Percentiles rank a stretch among this genome's conserved stretches.
Conservation (phyloP, 208 protist species). For the Trypanosomatidae sp. region DNA sequence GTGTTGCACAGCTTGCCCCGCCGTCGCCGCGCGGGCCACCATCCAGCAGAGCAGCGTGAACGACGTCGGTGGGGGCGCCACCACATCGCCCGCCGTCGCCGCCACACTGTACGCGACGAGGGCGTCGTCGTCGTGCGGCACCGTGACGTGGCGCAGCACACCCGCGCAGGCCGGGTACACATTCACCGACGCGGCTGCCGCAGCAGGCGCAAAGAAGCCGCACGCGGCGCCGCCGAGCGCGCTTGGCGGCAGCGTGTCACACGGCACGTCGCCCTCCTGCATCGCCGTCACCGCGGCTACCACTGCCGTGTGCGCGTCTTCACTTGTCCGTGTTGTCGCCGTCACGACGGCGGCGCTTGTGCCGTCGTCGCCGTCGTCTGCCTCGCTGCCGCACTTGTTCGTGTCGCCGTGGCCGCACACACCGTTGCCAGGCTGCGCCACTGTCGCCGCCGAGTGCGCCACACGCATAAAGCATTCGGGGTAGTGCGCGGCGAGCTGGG, state of each 20-base stretch:
- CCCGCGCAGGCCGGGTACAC: slow-evolving; percentile 29
- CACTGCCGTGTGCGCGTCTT: too few relatives aligned
- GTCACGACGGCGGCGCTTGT: too few relatives aligned
- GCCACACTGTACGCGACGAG: slow-evolving; percentile 46
- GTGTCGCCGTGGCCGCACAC: background rate
- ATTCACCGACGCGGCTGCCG: slow-evolving; percentile 49
- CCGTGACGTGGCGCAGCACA: slow-evolving; percentile 14
- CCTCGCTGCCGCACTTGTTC: background rate
- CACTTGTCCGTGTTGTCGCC: too few relatives aligned
- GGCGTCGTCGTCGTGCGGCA: slow-evolving; percentile 9
- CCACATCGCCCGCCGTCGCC: slow-evolving; percentile 13
- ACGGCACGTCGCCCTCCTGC: too few relatives aligned
- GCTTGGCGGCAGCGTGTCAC: too few relatives aligned
- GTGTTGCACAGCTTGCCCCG: slow-evolving; percentile 12
- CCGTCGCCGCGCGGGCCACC: slow-evolving; percentile 21
- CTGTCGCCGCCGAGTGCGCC: background rate
- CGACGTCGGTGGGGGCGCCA: slow-evolving; percentile 30
- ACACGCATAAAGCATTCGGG: slow-evolving; percentile 6
- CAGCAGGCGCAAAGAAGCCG: slow-evolving; percentile 16
- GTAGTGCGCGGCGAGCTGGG: slow-evolving; percentile 21
- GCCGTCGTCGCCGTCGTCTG: slow-evolving; percentile 6
- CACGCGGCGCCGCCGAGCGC: slow-evolving; percentile 10
- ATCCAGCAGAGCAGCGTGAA: slow-evolving; percentile 59
- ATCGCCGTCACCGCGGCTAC: too few relatives aligned
- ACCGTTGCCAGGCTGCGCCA: background rate